phyloP scores from a whole-genome alignment of 2,329 filamentous ascomycete species.

The Fusarium cicatricum region DNA sequence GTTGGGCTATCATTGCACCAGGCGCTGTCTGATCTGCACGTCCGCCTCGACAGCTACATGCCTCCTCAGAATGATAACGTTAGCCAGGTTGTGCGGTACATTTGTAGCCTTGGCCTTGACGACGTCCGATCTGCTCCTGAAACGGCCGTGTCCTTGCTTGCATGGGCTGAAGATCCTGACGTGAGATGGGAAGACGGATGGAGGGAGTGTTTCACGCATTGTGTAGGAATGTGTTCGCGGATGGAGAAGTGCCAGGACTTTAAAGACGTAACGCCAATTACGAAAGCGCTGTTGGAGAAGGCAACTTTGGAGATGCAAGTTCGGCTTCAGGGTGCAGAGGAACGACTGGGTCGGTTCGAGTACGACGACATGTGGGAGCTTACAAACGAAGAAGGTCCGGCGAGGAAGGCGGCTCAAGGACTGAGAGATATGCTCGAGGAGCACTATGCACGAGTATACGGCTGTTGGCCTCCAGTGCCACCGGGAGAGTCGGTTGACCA shows the following conservation, averaged over 20 bases:
- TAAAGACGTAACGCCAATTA: constrained; percentile 65
- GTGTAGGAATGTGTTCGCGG: constrained; percentile 67
- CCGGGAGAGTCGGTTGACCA: constrained; percentile 5
- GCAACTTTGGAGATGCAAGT: constrained; percentile 69
- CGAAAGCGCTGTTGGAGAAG: constrained; percentile 68
- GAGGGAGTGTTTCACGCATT: constrained; percentile 72
- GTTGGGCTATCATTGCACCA: constrained; percentile 71
- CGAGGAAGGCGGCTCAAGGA: constrained; percentile 64
- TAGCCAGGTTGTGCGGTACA: constrained; percentile 67
- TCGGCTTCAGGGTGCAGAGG: constrained; percentile 68
- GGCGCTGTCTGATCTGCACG: constrained; percentile 68
- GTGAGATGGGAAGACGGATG: constrained; percentile 74
- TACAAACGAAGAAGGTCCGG: constrained; percentile 55
- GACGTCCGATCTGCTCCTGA: constrained; percentile 69
- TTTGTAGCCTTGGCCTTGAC: constrained; percentile 66
- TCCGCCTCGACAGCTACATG: constrained; percentile 67
- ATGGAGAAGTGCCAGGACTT: constrained; percentile 65
- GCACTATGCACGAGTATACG: constrained; percentile 65
- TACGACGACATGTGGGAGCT: constrained; percentile 68
- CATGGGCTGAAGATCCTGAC: constrained; percentile 69
- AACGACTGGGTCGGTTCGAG: constrained; percentile 66
- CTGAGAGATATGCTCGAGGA: constrained; percentile 67
- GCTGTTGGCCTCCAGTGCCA: constrained; percentile 72
- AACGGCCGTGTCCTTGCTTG: constrained; percentile 67
- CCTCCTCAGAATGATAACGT: constrained; percentile 64